These are phyloP conservation scores for Trichoderma cornu-damae DNA, from an alignment of 2,329 filamentous ascomycete species.

Conservation along the genomic window DNA sequence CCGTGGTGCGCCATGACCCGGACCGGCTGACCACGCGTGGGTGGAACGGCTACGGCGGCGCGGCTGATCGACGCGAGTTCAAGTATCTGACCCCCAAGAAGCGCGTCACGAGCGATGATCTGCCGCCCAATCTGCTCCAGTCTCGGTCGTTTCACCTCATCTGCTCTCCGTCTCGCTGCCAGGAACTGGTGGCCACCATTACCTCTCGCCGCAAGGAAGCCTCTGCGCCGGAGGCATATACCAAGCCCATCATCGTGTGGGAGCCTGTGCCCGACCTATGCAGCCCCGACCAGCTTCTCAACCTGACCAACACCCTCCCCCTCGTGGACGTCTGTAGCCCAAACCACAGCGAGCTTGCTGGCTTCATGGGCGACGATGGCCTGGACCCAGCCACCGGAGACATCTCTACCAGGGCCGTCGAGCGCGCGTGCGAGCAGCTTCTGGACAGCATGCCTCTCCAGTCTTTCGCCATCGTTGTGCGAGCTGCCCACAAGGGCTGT, in stretches of 20 bases:
- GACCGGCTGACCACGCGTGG: slow-evolving; percentile 75
- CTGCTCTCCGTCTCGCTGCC: slow-evolving; percentile 72
- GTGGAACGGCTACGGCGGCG: slow-evolving; percentile 82
- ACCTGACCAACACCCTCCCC: slow-evolving; percentile 58
- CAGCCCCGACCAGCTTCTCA: slow-evolving; percentile 60
- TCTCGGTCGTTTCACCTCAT: slow-evolving; percentile 82
- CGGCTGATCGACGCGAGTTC: slow-evolving; percentile 68
- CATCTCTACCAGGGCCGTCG: slow-evolving; percentile 48
- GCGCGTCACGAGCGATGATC: slow-evolving; percentile 67
- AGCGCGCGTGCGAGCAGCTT: slow-evolving; percentile 58
- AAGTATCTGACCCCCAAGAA: slow-evolving; percentile 83
- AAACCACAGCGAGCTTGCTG: slow-evolving; percentile 84
- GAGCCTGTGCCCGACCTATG: slow-evolving; percentile 91
- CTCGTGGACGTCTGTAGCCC: slow-evolving; percentile 64
- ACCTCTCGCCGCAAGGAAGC: slow-evolving; percentile 49
- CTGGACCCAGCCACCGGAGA: slow-evolving; percentile 51
- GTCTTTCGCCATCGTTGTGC: slow-evolving; percentile 62
- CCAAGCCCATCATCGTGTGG: slow-evolving; percentile 78
- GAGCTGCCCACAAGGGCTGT: slow-evolving; percentile 68
- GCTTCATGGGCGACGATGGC: slow-evolving; percentile 66
- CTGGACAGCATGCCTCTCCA: slow-evolving; percentile 59
- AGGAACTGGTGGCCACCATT: slow-evolving; percentile 69
- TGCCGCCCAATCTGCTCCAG: slow-evolving; percentile 61
- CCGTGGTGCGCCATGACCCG: slow-evolving; percentile 60
- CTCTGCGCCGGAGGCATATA: slow-evolving; percentile 32